Evolutionary conservation across 192 early-diverging fungal genomes (phyloP), one percentile per base, ranked within the genome.

Genomic region (Podila epigama): DNA sequence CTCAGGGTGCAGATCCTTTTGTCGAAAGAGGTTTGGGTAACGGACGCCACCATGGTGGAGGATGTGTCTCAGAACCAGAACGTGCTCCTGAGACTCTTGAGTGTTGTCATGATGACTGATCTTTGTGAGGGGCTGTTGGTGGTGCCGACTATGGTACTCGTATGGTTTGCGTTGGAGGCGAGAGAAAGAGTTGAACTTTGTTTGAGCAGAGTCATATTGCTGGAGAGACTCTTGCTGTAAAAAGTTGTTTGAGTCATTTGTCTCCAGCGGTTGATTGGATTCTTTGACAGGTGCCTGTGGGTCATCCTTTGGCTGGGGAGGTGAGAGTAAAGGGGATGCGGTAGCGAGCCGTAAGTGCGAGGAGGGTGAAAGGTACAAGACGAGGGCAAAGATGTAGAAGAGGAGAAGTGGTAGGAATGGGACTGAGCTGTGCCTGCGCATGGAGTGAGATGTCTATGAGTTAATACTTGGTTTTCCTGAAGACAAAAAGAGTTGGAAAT

Each of bases 61-160:
- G 4, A 84, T 33, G 41, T 84, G 83, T n/a, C 60, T 41, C n/a
- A 84, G 53, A 1, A 75, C 56, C 18, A 84, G 18, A 0, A 63
- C 61, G 27, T 68, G 60, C 2, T 62, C n/a, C 1, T 53, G 44
- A 15, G 53, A 28, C 1, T 64, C 54, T 22, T 75, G 59, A 12
- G 22, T 12, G 11, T 54, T 18, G 29, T 3, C 8, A 1, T 54
- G 52, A 28, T 22, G n/a, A n/a, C n/a, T n/a, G n/a, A n/a, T n/a
- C n/a, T n/a, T n/a, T n/a, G n/a, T n/a, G n/a, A n/a, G n/a, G n/a
- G n/a, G n/a, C n/a, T n/a, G 12, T n/a, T 20, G 18, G 28, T 27
- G 52, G 29, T 54, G 52, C 1, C 29, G 3, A 25, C 52, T 25
- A 54, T 54, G 52, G 29, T 54, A 1, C 25, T 13, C 15, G 52